Base-by-base conservation (phyloP, 805 yeast species). In the Teunomyces cretensis region DNA sequence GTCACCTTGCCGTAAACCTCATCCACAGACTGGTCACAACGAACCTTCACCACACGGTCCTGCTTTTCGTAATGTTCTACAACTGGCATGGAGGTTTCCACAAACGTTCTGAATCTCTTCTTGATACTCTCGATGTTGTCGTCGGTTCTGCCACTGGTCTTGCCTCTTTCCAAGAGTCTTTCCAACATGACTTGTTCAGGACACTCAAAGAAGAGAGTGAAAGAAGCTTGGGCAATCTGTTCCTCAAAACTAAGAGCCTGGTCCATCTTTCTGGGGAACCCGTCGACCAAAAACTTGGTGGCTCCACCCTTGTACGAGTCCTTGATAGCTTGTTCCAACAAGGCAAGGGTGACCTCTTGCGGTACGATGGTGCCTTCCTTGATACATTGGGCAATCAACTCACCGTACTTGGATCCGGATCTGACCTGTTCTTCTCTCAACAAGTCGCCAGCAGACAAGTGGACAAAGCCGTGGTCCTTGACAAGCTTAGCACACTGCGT, bases 251-350 rank as follows among this genome's bases (percentile, higher is more conserved):
- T 86, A 33, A 86, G 48, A 0, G 98, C 98, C 72, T 92, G 99
- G 68, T 94, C 98, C 97, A 94, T 92, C 64, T 91, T 89, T 64
- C 98, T 80, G 40, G 99, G 99, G 78, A 94, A 92, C 0, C 99
- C 99, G 64, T 92, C 99, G 43, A 92, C 83, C 57, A 92, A 72
- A 64, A 91, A 92, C 54, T 81, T 81, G 43, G 74, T 75, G 17
- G 68, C 73, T 12, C 86, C 84, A n/a, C 72, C 61, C 15, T 47
- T 37, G 51, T 65, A 62, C 41, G 77, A 68, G 28, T 77, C 84
- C 32, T 69, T 57, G 68, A 92, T 90, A 8, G 97, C 96, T 50
- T 86, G 83, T 57, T 84, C 79, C 58, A 92, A 76, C 46, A 92
- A 71, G 1, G 88, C 92, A 55, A 92, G 76, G 2, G 99, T 94